Base-by-base conservation (phyloP, 2,329 filamentous ascomycete genomes). In the Phoma sp. region DNA sequence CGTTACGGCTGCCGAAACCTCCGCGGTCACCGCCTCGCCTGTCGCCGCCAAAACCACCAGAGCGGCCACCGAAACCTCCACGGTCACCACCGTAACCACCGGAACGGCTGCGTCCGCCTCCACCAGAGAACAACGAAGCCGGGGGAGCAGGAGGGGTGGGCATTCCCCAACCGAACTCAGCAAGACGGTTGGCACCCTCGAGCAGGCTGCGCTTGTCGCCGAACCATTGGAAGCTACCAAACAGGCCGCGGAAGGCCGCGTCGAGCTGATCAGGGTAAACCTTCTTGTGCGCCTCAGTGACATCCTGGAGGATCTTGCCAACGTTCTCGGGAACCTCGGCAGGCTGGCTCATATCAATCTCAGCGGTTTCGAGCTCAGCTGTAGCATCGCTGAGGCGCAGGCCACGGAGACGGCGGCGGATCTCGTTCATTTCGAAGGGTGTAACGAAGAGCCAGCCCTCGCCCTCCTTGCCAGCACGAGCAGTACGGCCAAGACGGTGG, bases 381-480 rank as follows among this genome's bases (percentile, higher is more conserved):
- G 85, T 83, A 6, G 79, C 79, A 65, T 85, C 75, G 14, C 13
- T 22, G 60, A 91, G 79, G 11, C 87, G 87, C 11, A 92, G 78
- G 4, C 81, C 80, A 4, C 74, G 70, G 47, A 93, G 80, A 42
- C 83, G 77, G 8, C 67, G 64, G 39, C 83, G 79, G 3, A 84
- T 78, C 39, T 77, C 71, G 0, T 60, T 14, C 6, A 81, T 70
- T 63, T 90, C 87, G 11, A 79, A 67, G 9, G 83, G 73, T 1
- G 84, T 78, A 1, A 91, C 59, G 41, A 93, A 73, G 30, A 93
- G 73, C 81, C 84, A 91, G 52, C 87, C 89, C 67, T 90, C 80
- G 39, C 90, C 90, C 62, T 85, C 80, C 72, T 90, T 89, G 57
- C 86, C 85, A 25, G 89, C 89, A 67, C 91, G 87, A 51, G 74